phyloP scores from a whole-genome alignment of 768 basidiomycete species.

The Mycena alexandri region DNA sequence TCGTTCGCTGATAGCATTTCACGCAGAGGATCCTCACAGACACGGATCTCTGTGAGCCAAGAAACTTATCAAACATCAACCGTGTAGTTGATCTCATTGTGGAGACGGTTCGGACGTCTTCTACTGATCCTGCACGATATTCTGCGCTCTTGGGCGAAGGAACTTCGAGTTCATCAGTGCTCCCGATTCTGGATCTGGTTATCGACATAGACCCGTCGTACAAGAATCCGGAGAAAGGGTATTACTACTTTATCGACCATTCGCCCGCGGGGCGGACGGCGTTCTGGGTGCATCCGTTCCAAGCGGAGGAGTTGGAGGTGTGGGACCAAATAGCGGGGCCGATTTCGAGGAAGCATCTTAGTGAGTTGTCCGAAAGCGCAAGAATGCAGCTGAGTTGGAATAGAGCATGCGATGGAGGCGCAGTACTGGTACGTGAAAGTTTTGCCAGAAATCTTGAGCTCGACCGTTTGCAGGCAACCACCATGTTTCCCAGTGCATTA shows the following conservation, averaged over 20 bases:
- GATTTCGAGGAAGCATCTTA: not conserved
- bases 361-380: not conserved
- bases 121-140: not conserved
- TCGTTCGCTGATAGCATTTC: not conserved
- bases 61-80: not conserved
- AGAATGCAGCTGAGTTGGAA: not conserved
- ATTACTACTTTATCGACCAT: slow-evolving; percentile 1
- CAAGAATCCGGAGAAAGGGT: not conserved
- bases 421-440: not conserved
- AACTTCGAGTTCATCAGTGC: not conserved
- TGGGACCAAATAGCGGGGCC: not conserved
- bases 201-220: not conserved
- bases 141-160: not conserved
- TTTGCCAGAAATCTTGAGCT: not conserved
- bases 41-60: not conserved
- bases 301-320: not conserved
- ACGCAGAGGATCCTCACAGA: not conserved
- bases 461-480: not conserved
- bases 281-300: not conserved
- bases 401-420: not conserved
- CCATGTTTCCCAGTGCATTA: not conserved
- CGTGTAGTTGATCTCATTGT: not conserved
- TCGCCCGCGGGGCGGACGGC: not conserved
- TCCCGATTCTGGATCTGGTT: not conserved
- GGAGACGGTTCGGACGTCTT: not conserved